These are phyloP conservation scores for Apiotrichum gracile DNA, from an alignment of 1,284 basidiomycete species.

Conservation along the genomic window DNA sequence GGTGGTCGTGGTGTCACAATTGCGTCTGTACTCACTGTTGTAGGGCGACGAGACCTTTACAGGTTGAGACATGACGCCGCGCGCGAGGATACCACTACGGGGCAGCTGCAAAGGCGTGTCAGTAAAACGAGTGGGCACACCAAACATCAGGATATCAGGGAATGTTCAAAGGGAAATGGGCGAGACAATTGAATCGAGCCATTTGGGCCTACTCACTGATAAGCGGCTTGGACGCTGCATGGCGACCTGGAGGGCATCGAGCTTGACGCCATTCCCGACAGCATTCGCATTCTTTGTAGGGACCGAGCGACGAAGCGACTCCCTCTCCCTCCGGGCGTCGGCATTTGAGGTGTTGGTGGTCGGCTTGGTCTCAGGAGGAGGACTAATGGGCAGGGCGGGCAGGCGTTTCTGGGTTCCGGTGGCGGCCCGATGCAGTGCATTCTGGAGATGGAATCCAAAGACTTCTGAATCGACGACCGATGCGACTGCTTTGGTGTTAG, in stretches of 20 bases:
- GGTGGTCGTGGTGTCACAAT: background rate
- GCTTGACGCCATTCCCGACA: background rate
- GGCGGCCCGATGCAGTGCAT: background rate
- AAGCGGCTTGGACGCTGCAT: background rate
- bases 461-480: background rate
- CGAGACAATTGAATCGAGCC: background rate
- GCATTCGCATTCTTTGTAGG: background rate
- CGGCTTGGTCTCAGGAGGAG: background rate
- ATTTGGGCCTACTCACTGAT: background rate
- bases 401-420: background rate
- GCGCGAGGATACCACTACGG: constrained; percentile 12
- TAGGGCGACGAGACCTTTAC: constrained; percentile 4
- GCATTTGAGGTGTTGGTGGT: background rate
- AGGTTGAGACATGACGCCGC: constrained; percentile 12
- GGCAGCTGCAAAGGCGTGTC: background rate
- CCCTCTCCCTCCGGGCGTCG: background rate
- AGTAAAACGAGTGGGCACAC: too few species aligned
- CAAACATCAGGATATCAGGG: constrained; percentile 5
- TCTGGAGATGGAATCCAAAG: background rate
- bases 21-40: background rate
- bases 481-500: background rate
- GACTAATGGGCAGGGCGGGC: background rate
- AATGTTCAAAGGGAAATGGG: background rate
- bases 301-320: background rate
- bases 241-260: background rate